phyloP scores from a whole-genome alignment of 1,139 yeast species.

The Citeromyces hawaiiensis region DNA sequence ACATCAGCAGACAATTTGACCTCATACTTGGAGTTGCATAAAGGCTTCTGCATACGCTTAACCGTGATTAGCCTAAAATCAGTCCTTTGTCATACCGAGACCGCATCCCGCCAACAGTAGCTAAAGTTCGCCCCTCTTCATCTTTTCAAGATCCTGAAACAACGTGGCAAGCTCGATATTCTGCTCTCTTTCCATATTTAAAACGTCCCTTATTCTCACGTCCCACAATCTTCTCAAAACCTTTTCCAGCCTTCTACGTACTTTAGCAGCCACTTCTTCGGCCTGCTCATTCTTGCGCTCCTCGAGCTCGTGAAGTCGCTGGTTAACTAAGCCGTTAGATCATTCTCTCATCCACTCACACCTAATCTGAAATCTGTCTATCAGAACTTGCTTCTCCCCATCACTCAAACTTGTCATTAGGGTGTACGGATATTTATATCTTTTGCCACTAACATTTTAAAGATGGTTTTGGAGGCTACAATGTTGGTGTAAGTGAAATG shows the following conservation, averaged over 20 bases:
- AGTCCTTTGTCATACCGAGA: too few species aligned
- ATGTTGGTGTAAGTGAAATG: conserved; percentile 51
- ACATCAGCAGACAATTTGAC: too few species aligned
- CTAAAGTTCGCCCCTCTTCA: too few species aligned
- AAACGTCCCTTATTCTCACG: conserved; percentile 20
- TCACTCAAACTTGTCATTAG: conserved; percentile 14
- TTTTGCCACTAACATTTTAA: conserved; percentile 6
- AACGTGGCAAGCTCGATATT: conserved; percentile 19
- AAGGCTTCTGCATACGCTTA: too few species aligned
- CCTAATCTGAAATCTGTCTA: conserved; percentile 8
- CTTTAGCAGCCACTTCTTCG: conserved; percentile 18
- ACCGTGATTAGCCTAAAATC: too few species aligned
- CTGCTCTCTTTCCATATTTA: conserved; percentile 30
- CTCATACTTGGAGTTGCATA: too few species aligned
- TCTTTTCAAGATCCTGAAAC: conserved; percentile 18
- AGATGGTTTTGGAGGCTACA: conserved; percentile 90
- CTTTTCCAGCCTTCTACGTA: conserved; percentile 22
- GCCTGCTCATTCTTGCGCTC: conserved; percentile 18
- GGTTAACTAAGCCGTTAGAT: background rate
- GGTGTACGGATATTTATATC: background rate
- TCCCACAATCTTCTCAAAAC: conserved; percentile 28
- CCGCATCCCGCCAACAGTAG: too few species aligned
- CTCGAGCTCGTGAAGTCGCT: conserved; percentile 10
- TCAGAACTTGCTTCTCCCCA: conserved; percentile 23
- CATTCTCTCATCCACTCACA: background rate